These are phyloP conservation scores for Thelonectria olida DNA, from an alignment of 2,329 filamentous ascomycete species.

Conservation along the genomic window DNA sequence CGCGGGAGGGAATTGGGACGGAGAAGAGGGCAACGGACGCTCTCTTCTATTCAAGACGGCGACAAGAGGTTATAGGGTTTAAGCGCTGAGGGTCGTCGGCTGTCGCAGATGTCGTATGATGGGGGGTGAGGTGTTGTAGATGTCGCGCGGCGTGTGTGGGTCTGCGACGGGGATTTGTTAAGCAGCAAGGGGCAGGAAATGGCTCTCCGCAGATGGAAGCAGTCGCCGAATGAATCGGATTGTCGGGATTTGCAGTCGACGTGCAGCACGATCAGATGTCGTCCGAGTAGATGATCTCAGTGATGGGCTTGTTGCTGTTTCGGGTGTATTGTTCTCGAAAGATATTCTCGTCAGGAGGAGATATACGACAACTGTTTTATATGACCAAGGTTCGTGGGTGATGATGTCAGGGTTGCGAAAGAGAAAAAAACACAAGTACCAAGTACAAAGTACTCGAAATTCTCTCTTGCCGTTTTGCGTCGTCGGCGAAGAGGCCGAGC, in stretches of 20 bases:
- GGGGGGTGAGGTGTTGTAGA: constrained; percentile 16
- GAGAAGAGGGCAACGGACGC: background rate
- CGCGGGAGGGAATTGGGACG: background rate
- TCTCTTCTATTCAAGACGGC: constrained; percentile 11
- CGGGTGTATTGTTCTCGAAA: constrained; percentile 3
- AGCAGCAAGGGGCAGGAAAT: constrained; percentile 10
- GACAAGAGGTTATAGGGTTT: background rate
- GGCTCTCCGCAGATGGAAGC: constrained; percentile 11
- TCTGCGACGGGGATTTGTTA: constrained; percentile 4
- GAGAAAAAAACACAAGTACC: too few species aligned
- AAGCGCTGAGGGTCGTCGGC: background rate
- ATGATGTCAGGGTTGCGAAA: constrained; percentile 1
- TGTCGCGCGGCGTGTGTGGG: constrained; percentile 8
- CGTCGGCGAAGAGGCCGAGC: constrained; percentile 40
- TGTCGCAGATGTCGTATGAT: constrained; percentile 19
- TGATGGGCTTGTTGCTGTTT: background rate
- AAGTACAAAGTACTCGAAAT: too few species aligned
- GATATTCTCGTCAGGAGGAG: background rate
- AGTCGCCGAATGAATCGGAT: constrained; percentile 14
- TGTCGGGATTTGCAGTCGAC: constrained; percentile 10
- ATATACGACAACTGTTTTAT: background rate
- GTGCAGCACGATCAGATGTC: background rate
- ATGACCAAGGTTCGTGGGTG: constrained; percentile 18
- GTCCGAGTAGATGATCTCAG: background rate
- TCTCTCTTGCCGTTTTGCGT: constrained; percentile 28